A percentile compares a stretch with the other conserved stretches of the same genome.
These are phyloP conservation scores for Canavalia ensiformis DNA, from an alignment of 306 rosid species.

Conservation along the genomic window DNA sequence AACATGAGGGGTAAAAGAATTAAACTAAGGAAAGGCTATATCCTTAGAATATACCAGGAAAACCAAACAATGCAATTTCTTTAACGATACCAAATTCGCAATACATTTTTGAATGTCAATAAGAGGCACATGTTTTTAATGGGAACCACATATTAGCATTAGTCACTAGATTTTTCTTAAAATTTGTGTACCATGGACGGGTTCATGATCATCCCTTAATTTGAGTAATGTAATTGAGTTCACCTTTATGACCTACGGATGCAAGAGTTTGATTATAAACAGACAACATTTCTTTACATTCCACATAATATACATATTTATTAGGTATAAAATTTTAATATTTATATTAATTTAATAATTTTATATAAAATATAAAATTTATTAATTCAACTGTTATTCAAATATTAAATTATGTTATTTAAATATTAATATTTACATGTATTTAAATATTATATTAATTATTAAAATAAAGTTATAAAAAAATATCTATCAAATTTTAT, in stretches of 20 bases:
- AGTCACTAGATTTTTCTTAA: not conserved
- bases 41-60: slow-evolving; percentile 40
- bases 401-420: too few relatives aligned
- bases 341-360: too few relatives aligned
- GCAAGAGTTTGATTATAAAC: slow-evolving; percentile 5
- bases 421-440: too few relatives aligned
- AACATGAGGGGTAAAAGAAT: slow-evolving; percentile 9
- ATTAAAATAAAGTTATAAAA: too few relatives aligned
- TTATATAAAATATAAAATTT: too few relatives aligned
- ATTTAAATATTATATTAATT: too few relatives aligned
- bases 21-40: not conserved
- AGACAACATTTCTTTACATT: slow-evolving; percentile 14
- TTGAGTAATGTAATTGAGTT: slow-evolving; percentile 17
- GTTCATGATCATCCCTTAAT: not conserved
- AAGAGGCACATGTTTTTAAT: not conserved
- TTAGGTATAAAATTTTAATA: too few relatives aligned
- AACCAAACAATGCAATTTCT: not conserved
- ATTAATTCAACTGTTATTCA: too few relatives aligned
- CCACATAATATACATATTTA: not conserved
- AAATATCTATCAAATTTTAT: too few relatives aligned
- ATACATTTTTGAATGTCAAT: not conserved
- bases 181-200: not conserved
- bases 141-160: not conserved
- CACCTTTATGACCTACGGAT: slow-evolving; percentile 30
- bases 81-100: slow-evolving; percentile 4